Evolutionary conservation across 257 asterid genomes (phyloP).

Genomic region (Nicotiana noctiflora): DNA sequence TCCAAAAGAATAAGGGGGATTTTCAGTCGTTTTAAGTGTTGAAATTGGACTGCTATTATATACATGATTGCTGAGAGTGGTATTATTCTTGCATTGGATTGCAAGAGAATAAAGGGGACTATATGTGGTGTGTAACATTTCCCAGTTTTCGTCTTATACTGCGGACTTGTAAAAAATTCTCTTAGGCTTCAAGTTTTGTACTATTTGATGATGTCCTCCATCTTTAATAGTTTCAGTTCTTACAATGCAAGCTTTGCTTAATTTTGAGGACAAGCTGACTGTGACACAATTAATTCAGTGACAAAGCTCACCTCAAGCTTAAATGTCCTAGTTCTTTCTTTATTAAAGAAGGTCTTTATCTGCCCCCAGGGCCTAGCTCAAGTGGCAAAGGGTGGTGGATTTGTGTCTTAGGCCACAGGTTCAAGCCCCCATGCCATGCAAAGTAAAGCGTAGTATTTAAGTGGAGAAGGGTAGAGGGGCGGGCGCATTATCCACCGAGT

Average conservation of each 20-base stretch:
- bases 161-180: not conserved
- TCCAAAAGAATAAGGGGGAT: not conserved
- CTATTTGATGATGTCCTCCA: not conserved
- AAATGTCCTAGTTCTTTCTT: not conserved
- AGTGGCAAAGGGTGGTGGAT: no score
- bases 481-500: no score
- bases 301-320: not conserved
- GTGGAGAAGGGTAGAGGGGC: no score
- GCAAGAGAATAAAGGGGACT: not conserved
- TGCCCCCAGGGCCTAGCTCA: no score
- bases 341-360: not conserved
- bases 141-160: not conserved
- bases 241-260: not conserved
- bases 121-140: not conserved
- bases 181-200: not conserved
- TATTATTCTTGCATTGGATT: not conserved
- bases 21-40: not conserved
- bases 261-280: not conserved
- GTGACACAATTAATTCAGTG: not conserved
- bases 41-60: not conserved
- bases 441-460: no score
- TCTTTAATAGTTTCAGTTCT: not conserved
- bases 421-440: no score
- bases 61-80: not conserved
- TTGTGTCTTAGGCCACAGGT: no score